These are phyloP conservation scores for Mallotus japonicus DNA, from an alignment of 441 rosid species.

Conservation along the genomic window DNA sequence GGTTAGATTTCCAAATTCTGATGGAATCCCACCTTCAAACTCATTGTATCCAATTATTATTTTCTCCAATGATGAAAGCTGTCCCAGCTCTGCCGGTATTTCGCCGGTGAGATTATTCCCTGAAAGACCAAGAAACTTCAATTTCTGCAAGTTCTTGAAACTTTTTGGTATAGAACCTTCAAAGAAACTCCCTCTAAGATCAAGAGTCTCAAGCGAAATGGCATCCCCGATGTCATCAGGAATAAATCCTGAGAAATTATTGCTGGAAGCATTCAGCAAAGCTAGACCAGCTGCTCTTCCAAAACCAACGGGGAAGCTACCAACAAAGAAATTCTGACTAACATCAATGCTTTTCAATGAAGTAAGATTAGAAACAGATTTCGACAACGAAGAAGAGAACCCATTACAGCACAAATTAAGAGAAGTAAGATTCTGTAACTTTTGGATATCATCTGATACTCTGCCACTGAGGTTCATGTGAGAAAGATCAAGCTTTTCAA, in stretches of 20 bases:
- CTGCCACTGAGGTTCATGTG: conserved; percentile 71
- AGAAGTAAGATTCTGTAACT: conserved; percentile 46
- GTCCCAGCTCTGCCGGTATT: conserved; percentile 73
- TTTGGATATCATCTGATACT: conserved; percentile 54
- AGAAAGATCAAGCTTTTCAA: conserved; percentile 75
- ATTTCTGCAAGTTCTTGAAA: conserved; percentile 62
- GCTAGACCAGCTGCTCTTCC: conserved; percentile 53
- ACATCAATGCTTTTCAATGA: conserved; percentile 58
- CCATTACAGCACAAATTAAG: conserved; percentile 76
- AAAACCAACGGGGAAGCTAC: conserved; percentile 56
- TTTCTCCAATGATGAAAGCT: conserved; percentile 64
- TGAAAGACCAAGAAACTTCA: conserved; percentile 84
- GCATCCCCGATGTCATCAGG: conserved; percentile 75
- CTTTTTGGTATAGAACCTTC: conserved; percentile 68
- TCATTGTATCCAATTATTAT: conserved; percentile 84
- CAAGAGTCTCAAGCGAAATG: conserved; percentile 58
- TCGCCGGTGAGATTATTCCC: conserved; percentile 83
- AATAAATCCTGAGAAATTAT: conserved; percentile 64
- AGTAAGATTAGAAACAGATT: conserved; percentile 44
- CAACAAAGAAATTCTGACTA: conserved; percentile 68
- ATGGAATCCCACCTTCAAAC: conserved; percentile 71
- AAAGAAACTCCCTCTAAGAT: conserved; percentile 84
- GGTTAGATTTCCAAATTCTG: conserved; percentile 67
- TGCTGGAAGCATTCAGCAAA: conserved; percentile 80
- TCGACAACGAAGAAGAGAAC: conserved; percentile 51